These are phyloP conservation scores for Chenopodium quinoa DNA, from an alignment of 148 eudicot species.

Conservation along the genomic window DNA sequence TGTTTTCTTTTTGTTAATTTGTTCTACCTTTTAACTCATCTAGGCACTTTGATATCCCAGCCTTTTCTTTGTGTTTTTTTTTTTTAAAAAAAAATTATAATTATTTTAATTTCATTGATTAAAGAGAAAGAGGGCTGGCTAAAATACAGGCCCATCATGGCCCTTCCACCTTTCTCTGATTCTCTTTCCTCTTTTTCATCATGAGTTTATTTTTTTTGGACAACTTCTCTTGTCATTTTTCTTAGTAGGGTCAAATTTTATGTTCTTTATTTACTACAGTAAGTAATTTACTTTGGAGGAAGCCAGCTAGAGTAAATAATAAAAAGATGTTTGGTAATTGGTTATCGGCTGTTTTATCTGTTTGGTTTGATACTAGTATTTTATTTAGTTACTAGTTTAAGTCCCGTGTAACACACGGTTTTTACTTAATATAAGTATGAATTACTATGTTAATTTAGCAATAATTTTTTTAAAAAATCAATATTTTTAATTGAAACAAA, in stretches of 20 bases:
- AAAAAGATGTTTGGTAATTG: no score
- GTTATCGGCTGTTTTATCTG: no score
- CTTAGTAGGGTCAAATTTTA: constrained; percentile 9
- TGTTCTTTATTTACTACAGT: background rate
- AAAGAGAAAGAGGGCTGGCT: constrained; percentile 24
- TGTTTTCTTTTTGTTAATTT: constrained; percentile 26
- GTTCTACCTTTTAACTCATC: constrained; percentile 10
- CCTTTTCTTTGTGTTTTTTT: background rate
- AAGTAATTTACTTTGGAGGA: background rate
- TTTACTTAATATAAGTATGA: no score
- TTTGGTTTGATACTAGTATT: no score
- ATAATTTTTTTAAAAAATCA: no score
- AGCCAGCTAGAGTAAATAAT: background rate
- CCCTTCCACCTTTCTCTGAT: constrained; percentile 17
- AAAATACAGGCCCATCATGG: constrained; percentile 25
- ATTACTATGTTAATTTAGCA: no score
- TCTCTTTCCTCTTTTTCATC: constrained; percentile 18
- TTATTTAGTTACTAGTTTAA: no score
- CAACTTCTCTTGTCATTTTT: constrained; percentile 20
- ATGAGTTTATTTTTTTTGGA: constrained; percentile 23
- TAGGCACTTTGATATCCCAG: constrained; percentile 22
- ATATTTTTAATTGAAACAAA: no score
- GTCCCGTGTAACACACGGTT: no score
- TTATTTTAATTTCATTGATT: constrained; percentile 11
- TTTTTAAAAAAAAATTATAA: no score